Evolutionary conservation across 2,329 filamentous ascomycete genomes (phyloP).

Genomic region (Rutstroemia sp.): DNA sequence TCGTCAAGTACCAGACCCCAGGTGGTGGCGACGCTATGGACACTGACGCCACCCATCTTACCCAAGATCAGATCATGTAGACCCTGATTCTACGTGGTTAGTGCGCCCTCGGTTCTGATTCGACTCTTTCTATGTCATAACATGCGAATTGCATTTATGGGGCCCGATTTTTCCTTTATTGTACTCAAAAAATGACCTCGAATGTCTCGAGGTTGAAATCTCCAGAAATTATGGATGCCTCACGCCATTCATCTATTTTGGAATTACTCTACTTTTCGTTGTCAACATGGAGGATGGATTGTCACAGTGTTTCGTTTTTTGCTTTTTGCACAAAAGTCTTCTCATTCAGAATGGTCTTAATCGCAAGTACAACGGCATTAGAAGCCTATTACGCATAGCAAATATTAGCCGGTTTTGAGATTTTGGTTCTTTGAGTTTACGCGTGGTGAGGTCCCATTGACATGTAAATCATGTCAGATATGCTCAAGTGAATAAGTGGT

Average conservation of each 20-base stretch:
- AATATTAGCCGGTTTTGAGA: conserved; percentile 7
- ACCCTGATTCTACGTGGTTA: conserved; percentile 2
- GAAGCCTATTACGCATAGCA: conserved; percentile 5
- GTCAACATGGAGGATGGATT: conserved; percentile 2
- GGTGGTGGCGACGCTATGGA: conserved; percentile 65
- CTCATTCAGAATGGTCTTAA: conserved; percentile 3
- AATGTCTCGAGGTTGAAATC: not conserved
- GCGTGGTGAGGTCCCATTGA: not conserved
- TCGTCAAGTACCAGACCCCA: conserved; percentile 82
- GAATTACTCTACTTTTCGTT: not conserved
- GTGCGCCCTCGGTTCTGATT: not conserved
- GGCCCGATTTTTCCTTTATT: conserved; percentile 7
- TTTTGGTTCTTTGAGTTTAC: not conserved
- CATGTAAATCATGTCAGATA: too few species aligned
- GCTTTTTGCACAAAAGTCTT: conserved; percentile 11
- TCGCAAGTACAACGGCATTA: conserved; percentile 9
- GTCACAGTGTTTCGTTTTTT: conserved; percentile 1
- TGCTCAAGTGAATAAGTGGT: too few species aligned
- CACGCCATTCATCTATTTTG: not conserved
- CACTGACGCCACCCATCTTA: conserved; percentile 68
- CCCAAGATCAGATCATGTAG: conserved; percentile 98
- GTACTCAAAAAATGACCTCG: conserved; percentile 2
- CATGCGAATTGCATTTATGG: conserved; percentile 1
- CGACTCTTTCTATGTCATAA: conserved; percentile 2
- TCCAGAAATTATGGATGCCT: not conserved